These are phyloP conservation scores for Candida albicans DNA, from an alignment of 1,139 yeast genomes.

Conservation along the genomic window DNA sequence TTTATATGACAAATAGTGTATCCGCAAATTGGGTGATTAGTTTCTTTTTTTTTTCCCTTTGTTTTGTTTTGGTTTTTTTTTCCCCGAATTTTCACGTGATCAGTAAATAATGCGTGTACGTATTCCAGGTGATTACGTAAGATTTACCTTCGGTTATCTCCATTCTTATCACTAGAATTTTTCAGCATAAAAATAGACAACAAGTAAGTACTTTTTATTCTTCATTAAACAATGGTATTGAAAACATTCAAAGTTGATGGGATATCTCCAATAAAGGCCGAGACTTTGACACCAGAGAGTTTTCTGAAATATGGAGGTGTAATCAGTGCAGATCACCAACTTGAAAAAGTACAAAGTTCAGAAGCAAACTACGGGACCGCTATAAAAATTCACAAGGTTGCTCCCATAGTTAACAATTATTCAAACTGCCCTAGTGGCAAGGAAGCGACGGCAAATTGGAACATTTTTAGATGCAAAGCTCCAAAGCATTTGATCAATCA, in stretches of 20 bases:
- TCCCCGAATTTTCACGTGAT: neutral
- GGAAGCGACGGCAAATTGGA: slow-evolving; percentile 66
- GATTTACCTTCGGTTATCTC: slow-evolving; percentile 5
- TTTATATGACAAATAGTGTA: too few species aligned
- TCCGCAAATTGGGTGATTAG: neutral
- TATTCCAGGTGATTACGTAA: neutral
- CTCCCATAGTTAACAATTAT: slow-evolving; percentile 61
- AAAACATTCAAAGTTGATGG: slow-evolving; percentile 35
- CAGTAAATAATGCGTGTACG: neutral
- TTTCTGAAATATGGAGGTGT: slow-evolving; percentile 48
- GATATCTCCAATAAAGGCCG: slow-evolving; percentile 29
- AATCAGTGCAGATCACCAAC: slow-evolving; percentile 47
- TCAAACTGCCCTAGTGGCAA: slow-evolving; percentile 45
- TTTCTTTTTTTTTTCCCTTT: neutral
- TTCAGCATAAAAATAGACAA: too few species aligned
- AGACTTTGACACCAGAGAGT: slow-evolving; percentile 41
- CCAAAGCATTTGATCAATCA: slow-evolving; percentile 57
- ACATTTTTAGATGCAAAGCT: slow-evolving; percentile 78
- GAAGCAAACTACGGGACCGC: slow-evolving; percentile 96
- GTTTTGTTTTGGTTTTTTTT: neutral
- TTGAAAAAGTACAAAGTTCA: slow-evolving; percentile 30
- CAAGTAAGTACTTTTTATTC: too few species aligned
- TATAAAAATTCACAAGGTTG: slow-evolving; percentile 67
- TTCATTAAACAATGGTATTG: slow-evolving; percentile 33
- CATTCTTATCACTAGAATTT: neutral